Evolutionary conservation across 257 asterid genomes (phyloP).

Genomic region (Plantago elongata): DNA sequence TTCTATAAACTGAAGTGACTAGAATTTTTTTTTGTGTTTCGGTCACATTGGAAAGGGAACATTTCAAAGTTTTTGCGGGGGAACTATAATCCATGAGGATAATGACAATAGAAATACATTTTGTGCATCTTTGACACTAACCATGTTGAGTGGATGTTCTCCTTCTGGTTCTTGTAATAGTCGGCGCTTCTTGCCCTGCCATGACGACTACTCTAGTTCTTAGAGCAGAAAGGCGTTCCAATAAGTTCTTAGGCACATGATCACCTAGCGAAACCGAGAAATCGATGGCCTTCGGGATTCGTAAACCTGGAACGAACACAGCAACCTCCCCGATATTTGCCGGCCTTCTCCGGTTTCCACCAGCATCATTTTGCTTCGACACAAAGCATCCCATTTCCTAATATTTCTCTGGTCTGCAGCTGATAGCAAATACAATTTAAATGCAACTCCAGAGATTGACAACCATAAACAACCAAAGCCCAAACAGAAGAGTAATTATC

Average conservation of each 20-base stretch:
- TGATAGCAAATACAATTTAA: conserved; percentile 20
- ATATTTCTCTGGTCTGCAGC: conserved; percentile 28
- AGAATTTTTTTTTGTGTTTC: too few species aligned
- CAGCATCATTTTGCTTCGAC: conserved; percentile 65
- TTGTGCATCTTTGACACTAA: conserved; percentile 28
- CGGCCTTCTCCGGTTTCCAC: conserved; percentile 83
- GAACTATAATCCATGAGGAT: conserved; percentile 8
- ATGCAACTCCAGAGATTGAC: conserved; percentile 6
- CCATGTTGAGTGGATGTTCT: conserved; percentile 87
- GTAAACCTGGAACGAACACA: conserved; percentile 85
- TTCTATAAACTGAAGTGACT: too few species aligned
- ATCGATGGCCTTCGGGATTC: conserved; percentile 84
- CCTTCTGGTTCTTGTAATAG: conserved; percentile 87
- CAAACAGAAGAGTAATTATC: neutral
- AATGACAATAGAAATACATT: conserved; percentile 9
- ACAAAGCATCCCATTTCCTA: conserved; percentile 83
- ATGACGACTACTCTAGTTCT: conserved; percentile 89
- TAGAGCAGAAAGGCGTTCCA: conserved; percentile 88
- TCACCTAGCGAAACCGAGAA: conserved; percentile 61
- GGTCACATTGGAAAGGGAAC: neutral
- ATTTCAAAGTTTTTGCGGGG: neutral
- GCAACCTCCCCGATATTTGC: conserved; percentile 84
- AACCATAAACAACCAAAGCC: conserved; percentile 4
- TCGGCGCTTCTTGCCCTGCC: conserved; percentile 95
- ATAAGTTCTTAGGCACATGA: conserved; percentile 49